Conservation (phyloP, 495 filamentous ascomycete species). For the Penicillium cosmopolitanum region DNA sequence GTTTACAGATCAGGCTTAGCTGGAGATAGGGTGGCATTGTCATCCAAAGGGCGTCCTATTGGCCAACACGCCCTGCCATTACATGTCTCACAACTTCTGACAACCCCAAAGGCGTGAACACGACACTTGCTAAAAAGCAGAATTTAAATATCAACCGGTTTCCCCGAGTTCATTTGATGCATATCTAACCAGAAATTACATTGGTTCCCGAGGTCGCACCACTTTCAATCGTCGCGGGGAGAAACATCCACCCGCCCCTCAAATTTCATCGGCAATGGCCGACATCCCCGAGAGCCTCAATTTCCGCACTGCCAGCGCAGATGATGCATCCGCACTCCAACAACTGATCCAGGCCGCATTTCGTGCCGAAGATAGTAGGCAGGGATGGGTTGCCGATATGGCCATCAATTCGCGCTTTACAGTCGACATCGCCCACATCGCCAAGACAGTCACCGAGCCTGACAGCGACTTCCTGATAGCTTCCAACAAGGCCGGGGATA, state of each 20-base stretch:
- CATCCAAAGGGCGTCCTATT: slow-evolving; percentile 1
- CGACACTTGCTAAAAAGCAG: neutral
- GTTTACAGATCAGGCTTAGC: neutral
- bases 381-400: slow-evolving; percentile 44
- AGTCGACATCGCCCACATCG: slow-evolving; percentile 30
- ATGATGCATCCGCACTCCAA: slow-evolving; percentile 32
- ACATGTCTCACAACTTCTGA: neutral
- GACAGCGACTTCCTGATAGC: slow-evolving; percentile 40
- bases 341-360: slow-evolving; percentile 46
- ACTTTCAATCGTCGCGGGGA: too few species aligned
- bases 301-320: slow-evolving; percentile 35
- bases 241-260: neutral
- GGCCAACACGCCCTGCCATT: neutral
- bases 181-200: too few species aligned
- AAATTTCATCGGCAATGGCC: slow-evolving; percentile 7
- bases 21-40: neutral
- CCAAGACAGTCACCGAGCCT: slow-evolving; percentile 45
- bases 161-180: neutral
- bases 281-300: slow-evolving; percentile 14
- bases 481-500: slow-evolving; percentile 14
- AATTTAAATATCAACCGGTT: neutral
- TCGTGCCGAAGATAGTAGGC: slow-evolving; percentile 39
- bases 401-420: slow-evolving; percentile 36
- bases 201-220: too few species aligned
- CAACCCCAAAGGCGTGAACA: neutral